These are phyloP conservation scores for Sergeia podlipaevii DNA, from an alignment of 208 protist genomes.

Conservation along the genomic window DNA sequence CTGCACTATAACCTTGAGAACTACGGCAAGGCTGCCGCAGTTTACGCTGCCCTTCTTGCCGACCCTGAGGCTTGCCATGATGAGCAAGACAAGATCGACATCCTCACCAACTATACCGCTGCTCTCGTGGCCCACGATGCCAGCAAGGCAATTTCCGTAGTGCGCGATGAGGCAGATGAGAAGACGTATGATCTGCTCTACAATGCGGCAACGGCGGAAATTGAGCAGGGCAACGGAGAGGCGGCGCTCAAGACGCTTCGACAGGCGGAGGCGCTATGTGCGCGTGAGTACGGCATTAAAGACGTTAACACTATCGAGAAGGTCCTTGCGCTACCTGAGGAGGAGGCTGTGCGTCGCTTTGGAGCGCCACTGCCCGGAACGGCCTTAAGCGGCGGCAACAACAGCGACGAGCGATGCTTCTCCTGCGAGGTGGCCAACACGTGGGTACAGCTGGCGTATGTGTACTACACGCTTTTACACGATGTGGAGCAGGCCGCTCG, in stretches of 20 bases:
- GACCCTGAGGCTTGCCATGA: conserved; percentile 48
- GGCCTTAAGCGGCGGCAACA: not conserved
- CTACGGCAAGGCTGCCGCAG: conserved; percentile 51
- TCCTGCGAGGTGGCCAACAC: conserved; percentile 74
- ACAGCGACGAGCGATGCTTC: conserved; percentile 41
- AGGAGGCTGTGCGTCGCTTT: conserved; percentile 25
- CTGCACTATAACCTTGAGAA: conserved; percentile 83
- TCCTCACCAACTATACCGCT: conserved; percentile 75
- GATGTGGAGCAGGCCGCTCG: conserved; percentile 40
- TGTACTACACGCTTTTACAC: conserved; percentile 37
- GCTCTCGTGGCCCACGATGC: conserved; percentile 32
- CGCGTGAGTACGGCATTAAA: conserved; percentile 37
- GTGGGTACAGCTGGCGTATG: conserved; percentile 83
- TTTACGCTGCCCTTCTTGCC: conserved; percentile 56
- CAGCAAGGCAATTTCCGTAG: conserved; percentile 30
- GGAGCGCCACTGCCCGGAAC: conserved; percentile 8
- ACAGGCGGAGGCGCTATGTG: conserved; percentile 63
- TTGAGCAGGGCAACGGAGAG: conserved; percentile 49
- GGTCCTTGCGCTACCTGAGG: conserved; percentile 28
- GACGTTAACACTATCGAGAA: conserved; percentile 41
- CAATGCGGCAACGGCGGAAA: conserved; percentile 69
- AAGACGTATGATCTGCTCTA: conserved; percentile 73
- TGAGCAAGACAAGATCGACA: conserved; percentile 67
- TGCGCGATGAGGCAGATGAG: conserved; percentile 53
- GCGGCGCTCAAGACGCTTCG: conserved; percentile 46